Conservation (phyloP, 2,329 filamentous ascomycete genomes). For the Epichloe gansuensis region DNA sequence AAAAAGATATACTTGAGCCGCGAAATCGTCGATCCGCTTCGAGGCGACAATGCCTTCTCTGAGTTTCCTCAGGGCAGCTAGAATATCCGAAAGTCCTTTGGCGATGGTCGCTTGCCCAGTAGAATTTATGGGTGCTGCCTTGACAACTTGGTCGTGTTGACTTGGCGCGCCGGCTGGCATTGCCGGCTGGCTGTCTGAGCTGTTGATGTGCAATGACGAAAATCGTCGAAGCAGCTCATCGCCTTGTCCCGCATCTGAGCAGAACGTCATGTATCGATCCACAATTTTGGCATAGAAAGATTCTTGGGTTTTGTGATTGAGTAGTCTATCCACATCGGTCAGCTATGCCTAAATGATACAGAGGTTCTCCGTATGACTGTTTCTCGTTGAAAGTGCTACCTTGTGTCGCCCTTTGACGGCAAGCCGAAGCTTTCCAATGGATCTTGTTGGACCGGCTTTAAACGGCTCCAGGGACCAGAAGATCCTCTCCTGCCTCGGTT, state of each 20-base stretch:
- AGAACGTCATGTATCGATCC: conserved; percentile 81
- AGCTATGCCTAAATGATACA: neutral
- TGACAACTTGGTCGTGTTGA: neutral
- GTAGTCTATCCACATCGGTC: conserved; percentile 36
- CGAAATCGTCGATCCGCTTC: conserved; percentile 65
- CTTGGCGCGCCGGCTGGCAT: neutral
- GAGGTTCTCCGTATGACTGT: neutral
- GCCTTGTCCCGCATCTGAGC: conserved; percentile 58
- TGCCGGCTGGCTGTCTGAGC: neutral
- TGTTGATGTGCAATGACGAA: conserved; percentile 39
- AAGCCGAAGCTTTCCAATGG: conserved; percentile 72
- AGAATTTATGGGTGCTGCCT: conserved; percentile 2
- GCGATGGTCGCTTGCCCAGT: conserved; percentile 27
- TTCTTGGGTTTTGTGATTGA: conserved; percentile 69
- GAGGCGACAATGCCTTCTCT: conserved; percentile 80
- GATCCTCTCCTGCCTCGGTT: conserved; percentile 19
- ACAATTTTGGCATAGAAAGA: conserved; percentile 78
- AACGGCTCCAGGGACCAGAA: conserved; percentile 52
- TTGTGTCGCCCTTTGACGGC: conserved; percentile 81
- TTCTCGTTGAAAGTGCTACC: conserved; percentile 33
- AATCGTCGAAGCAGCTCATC: conserved; percentile 67
- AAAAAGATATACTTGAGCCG: conserved; percentile 84
- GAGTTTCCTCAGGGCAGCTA: conserved; percentile 80
- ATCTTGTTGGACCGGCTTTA: conserved; percentile 65
- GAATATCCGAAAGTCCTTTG: conserved; percentile 58